Conservation (phyloP, 2,329 filamentous ascomycete genomes). For the Westerdykella aurantiaca region DNA sequence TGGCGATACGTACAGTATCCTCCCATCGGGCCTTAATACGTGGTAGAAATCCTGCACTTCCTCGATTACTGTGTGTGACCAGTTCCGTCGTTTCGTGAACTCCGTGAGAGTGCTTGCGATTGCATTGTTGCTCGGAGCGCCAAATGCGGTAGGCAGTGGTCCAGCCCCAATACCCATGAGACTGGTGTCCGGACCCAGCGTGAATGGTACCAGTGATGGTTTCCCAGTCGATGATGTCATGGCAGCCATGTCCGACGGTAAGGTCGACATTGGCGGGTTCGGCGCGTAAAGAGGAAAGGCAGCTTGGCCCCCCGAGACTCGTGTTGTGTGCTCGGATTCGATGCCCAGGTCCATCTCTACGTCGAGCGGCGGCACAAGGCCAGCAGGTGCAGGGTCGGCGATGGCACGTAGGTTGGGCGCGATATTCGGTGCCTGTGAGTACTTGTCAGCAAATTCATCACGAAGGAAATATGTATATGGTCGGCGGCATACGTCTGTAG, state of each 20-base stretch:
- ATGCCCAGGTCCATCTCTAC: not conserved
- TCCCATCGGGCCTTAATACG: conserved; percentile 77
- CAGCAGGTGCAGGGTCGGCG: not conserved
- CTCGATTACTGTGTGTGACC: conserved; percentile 83
- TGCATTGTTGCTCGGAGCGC: conserved; percentile 34
- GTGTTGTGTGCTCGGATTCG: no score
- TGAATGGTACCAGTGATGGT: conserved; percentile 16
- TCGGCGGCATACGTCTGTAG: no score
- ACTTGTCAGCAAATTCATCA: no score
- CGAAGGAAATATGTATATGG: no score
- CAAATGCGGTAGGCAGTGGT: conserved; percentile 51
- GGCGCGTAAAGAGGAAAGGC: no score
- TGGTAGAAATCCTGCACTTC: conserved; percentile 85
- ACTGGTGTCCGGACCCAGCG: conserved; percentile 19
- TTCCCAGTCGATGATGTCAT: not conserved
- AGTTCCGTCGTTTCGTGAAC: conserved; percentile 64
- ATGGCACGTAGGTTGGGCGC: no score
- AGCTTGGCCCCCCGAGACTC: no score
- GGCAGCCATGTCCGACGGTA: not conserved
- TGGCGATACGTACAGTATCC: conserved; percentile 79
- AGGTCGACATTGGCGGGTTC: no score
- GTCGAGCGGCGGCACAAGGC: not conserved
- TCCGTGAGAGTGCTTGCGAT: conserved; percentile 49
- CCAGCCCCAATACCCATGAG: conserved; percentile 48
- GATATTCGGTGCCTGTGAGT: no score